Percentiles rank a stretch among this genome's conserved stretches.
Conservation (phyloP, 2,329 filamentous ascomycete genomes). For the Aspergillus nomiae region DNA sequence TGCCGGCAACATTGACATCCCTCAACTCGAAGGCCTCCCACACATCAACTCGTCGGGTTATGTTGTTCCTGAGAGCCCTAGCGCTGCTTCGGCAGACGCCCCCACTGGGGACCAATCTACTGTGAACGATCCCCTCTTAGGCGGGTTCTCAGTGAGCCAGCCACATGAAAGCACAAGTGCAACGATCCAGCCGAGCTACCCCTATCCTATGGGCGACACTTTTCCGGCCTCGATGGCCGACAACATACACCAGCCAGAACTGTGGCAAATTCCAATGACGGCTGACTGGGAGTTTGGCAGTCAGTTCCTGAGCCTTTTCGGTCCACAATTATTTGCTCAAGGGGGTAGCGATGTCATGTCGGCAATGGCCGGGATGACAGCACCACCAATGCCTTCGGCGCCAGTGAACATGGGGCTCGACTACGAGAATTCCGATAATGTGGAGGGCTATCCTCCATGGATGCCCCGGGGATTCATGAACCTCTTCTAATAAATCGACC, state of each 20-base stretch:
- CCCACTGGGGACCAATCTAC: not conserved
- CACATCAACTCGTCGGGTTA: constrained; percentile 36
- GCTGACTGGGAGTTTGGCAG: constrained; percentile 71
- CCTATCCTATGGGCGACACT: constrained; percentile 12
- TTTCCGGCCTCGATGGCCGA: constrained; percentile 26
- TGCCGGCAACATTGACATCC: constrained; percentile 22
- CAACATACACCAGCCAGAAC: constrained; percentile 51
- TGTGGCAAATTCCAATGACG: constrained; percentile 90
- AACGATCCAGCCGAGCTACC: not conserved
- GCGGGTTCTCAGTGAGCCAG: not conserved
- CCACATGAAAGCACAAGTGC: not conserved
- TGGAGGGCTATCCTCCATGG: constrained; percentile 5
- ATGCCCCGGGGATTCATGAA: not conserved
- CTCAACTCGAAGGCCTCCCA: constrained; percentile 33
- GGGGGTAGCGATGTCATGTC: not conserved
- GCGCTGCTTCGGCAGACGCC: constrained; percentile 2
- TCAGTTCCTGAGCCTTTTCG: constrained; percentile 29
- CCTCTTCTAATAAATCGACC: not conserved
- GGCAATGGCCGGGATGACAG: not conserved
- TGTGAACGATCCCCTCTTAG: not conserved
- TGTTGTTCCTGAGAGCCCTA: constrained; percentile 31
- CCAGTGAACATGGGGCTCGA: constrained; percentile 8
- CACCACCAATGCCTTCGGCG: not conserved
- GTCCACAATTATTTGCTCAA: constrained; percentile 1
- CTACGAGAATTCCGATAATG: not conserved